Evolutionary conservation across 805 yeast species (phyloP), one percentile per base, ranked within the genome.

Genomic region (Saccharomycopsis microspora): DNA sequence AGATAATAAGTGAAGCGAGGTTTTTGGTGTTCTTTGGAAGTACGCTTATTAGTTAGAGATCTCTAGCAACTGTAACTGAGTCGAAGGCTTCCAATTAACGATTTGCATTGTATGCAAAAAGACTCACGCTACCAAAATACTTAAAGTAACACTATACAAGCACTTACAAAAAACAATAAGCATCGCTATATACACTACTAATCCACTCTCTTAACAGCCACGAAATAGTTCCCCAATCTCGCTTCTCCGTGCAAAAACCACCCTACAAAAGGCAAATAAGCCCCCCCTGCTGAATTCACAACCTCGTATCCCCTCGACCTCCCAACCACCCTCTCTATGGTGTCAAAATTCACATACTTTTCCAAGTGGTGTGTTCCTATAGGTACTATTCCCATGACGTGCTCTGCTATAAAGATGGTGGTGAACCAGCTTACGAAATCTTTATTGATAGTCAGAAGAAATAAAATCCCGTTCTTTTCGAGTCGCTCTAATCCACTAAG

Each of bases 381-480:
- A 1, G 99, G 99, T 2, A 93, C 98, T 41, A 93, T 78, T 32
- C 71, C 62, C 47, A 93, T 64, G 3, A 93, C 62, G 49, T 85
- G 72, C 60, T 93, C 98, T 4, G 87, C 99, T 73, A 86, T 74
- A 51, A 85, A 76, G 32, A 93, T 93, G 0, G 98, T 93, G 10
- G 97, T 87, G 58, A 90, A 77, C 85, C 94, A 90, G 31, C 96
- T 79, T 11, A 87, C 64, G 34, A 78, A 69, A 53, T 93, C 96
- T 54, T 97, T 74, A 64, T 93, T 93, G 49, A 93, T 93, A 0
- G 99, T 93, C 37, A 96, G 87, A 46, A 89, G 59, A 58, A 93
- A 87, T 34, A 90, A 60, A 70, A 84, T 76, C 32, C 98, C 97
- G 30, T 63, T 62, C 0, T 81, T 82, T 48, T 76, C 75, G 36